phyloP scores from a whole-genome alignment of 306 rosid genomes.

The Oemleria cerasiformis region DNA sequence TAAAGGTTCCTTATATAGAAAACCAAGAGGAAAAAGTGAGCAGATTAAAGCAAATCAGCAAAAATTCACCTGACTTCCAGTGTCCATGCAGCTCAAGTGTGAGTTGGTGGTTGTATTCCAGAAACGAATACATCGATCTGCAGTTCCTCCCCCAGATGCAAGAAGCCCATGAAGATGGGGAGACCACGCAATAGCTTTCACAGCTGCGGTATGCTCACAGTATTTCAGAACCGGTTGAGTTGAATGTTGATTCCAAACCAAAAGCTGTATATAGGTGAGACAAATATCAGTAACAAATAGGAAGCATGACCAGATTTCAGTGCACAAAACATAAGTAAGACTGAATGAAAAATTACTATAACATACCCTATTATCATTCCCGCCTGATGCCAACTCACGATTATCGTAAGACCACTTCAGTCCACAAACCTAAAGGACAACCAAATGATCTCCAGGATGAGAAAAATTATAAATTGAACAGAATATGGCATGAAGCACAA shows the following conservation, averaged over 20 bases:
- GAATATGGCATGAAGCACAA: not conserved
- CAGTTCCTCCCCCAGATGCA: constrained; percentile 99
- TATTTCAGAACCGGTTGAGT: constrained; percentile 91
- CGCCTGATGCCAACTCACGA: constrained; percentile 98
- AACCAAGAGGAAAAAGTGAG: constrained; percentile 1
- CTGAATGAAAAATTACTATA: constrained; percentile 13
- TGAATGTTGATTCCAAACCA: constrained; percentile 97
- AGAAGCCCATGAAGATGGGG: constrained; percentile 99
- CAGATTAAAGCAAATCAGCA: constrained; percentile 9
- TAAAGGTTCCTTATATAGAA: constrained; percentile 13
- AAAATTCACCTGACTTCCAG: constrained; percentile 93
- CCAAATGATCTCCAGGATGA: constrained; percentile 19
- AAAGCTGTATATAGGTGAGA: constrained; percentile 50
- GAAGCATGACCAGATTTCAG: constrained; percentile 24
- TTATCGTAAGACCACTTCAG: constrained; percentile 93
- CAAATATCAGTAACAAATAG: constrained; percentile 23
- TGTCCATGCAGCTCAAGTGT: constrained; percentile 89
- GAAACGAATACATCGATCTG: constrained; percentile 92
- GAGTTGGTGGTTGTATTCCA: constrained; percentile 98
- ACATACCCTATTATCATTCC: constrained; percentile 94
- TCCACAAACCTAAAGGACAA: constrained; percentile 80
- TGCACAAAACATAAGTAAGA: constrained; percentile 13
- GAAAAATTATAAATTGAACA: not conserved
- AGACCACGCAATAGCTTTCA: constrained; percentile 99
- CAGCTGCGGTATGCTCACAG: constrained; percentile 98